Evolutionary conservation across 371 early-diverging fungal genomes (phyloP), one percentile per base, ranked within the genome.

Genomic region (Mucor lusitanicus): DNA sequence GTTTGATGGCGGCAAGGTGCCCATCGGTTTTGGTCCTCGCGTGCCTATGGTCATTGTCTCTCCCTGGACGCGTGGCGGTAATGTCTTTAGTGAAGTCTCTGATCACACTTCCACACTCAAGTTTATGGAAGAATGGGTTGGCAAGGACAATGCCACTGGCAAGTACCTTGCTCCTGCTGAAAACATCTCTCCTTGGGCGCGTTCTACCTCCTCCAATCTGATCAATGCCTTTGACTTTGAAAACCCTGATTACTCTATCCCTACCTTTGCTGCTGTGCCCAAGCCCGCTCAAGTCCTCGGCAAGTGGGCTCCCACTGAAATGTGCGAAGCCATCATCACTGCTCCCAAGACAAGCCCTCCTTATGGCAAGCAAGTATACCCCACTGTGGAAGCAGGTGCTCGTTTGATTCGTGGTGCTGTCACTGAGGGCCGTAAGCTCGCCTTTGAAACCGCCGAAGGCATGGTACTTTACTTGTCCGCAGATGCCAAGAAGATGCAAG

Each of bases 51-150:
- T 71, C 4, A 59, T 71, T 32, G 42, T 74, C 13, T 67, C 68
- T 42, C 74, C 74, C 58, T 74, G 46, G 40, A 67, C 67, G 25
- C 67, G 74, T 19, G 74, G 74, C 55, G 74, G 74, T 11, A 63
- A 74, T 56, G 71, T 74, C 44, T 74, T 74, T 42, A 67, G 64
- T 57, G 74, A 74, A 54, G 60, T 63, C 3, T 54, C 74, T 17
- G 74, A 74, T 27, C 74, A 74, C 32, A 70, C 71, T 2, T 71
- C 74, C 6, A 71, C 71, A 2, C 55, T 74, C 1, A 63, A 33
- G 33, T 65, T 74, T 23, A 58, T 74, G 64, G 74, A 74, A 56
- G 68, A 74, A 59, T 74, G 71, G 71, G 62, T 74, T 59, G 74
- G 74, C 11, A 64, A 64, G 21, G 39, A 63, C n/a, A 32, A 33